phyloP scores from a whole-genome alignment of 768 basidiomycete genomes.

The Kwoniella dejecticola region DNA sequence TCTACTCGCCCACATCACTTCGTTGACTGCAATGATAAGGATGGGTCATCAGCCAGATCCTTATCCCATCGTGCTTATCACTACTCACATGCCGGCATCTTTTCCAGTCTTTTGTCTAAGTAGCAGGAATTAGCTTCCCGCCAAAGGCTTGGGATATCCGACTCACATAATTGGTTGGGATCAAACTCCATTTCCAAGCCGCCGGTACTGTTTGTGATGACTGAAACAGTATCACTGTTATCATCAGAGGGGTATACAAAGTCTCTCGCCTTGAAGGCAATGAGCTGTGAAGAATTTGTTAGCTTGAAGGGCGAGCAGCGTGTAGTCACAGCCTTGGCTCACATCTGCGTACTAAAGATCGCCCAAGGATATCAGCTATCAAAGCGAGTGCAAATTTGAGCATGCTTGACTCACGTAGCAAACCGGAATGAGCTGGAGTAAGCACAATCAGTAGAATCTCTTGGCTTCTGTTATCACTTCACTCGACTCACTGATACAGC shows the following conservation, averaged over 20 bases:
- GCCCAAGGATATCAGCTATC: no score
- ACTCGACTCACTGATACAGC: constrained; percentile 35
- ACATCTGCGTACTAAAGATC: constrained; percentile 26
- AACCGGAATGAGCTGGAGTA: constrained; percentile 18
- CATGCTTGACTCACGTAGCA: constrained; percentile 25
- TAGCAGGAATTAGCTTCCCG: neutral
- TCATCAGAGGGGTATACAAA: constrained; percentile 18
- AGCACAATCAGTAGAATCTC: constrained; percentile 1
- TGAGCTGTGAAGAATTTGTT: constrained; percentile 10
- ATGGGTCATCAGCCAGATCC: neutral
- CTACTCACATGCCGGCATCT: neutral
- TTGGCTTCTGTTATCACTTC: neutral
- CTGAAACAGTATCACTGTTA: constrained; percentile 7
- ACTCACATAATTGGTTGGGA: constrained; percentile 26
- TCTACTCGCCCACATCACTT: constrained; percentile 25
- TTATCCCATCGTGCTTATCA: neutral
- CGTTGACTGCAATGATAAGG: constrained; percentile 24
- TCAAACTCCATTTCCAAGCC: constrained; percentile 15
- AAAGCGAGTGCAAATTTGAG: no score
- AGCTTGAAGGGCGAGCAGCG: neutral
- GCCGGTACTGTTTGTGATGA: constrained; percentile 2
- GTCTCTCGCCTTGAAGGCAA: constrained; percentile 21
- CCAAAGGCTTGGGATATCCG: neutral
- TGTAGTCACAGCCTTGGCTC: neutral
- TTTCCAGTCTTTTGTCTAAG: constrained; percentile 1